These are phyloP conservation scores for Vitis cinerea DNA, from an alignment of 164 flowering plant genomes.

Conservation along the genomic window DNA sequence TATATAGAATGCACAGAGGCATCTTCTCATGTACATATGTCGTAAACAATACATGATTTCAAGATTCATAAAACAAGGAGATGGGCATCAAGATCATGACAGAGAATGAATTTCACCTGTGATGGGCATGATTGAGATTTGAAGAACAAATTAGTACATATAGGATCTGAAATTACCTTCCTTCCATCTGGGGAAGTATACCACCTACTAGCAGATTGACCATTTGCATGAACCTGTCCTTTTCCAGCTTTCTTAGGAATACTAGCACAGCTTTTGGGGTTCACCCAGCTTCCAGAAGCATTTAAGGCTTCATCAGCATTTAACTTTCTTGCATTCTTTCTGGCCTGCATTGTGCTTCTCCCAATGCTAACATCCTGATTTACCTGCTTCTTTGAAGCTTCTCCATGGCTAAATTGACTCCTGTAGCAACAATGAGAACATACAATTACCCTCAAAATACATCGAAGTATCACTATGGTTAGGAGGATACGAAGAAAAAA, in stretches of 20 bases:
- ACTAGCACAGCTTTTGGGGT: constrained; percentile 39
- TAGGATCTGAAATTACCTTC: constrained; percentile 44
- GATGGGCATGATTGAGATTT: no score
- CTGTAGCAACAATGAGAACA: constrained; percentile 33
- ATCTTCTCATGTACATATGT: no score
- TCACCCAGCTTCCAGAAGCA: constrained; percentile 57
- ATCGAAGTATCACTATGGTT: neutral
- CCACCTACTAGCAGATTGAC: constrained; percentile 67
- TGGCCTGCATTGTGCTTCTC: constrained; percentile 29
- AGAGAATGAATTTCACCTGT: neutral
- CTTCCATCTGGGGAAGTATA: constrained; percentile 59
- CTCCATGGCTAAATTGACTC: constrained; percentile 64
- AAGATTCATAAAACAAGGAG: no score
- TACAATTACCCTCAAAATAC: neutral
- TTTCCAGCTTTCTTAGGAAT: constrained; percentile 66
- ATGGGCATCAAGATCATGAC: neutral
- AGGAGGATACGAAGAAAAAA: neutral
- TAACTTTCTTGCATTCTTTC: constrained; percentile 33
- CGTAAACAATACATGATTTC: no score
- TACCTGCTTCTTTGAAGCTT: constrained; percentile 24
- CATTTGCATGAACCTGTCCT: constrained; percentile 61
- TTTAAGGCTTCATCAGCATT: constrained; percentile 26
- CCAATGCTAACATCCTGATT: constrained; percentile 17
- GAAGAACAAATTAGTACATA: no score
- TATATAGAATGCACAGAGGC: no score